Evolutionary conservation across 148 eudicot genomes (phyloP).

Genomic region (Dysphania ambrosioides): DNA sequence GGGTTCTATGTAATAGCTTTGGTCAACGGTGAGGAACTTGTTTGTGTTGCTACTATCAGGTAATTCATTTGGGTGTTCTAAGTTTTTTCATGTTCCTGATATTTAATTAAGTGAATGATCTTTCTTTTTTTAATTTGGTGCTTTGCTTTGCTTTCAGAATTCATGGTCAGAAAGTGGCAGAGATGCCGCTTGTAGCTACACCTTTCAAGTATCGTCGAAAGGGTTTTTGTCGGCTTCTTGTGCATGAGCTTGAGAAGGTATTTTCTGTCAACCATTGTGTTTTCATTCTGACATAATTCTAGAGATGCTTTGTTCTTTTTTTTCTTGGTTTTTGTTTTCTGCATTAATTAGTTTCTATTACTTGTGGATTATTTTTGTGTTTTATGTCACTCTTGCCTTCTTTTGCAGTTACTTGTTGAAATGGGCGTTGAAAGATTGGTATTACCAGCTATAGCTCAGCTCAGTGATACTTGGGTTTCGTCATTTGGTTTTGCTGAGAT

Average conservation of each 20-base stretch:
- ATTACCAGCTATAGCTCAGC: conserved; percentile 48
- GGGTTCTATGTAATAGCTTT: conserved; percentile 51
- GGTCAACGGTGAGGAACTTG: conserved; percentile 37
- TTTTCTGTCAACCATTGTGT: neutral
- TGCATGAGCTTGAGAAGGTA: conserved; percentile 56
- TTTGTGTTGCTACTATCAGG: conserved; percentile 56
- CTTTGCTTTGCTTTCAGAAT: conserved; percentile 34
- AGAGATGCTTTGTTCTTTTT: neutral
- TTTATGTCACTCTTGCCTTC: conserved; percentile 1
- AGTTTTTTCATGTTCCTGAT: neutral
- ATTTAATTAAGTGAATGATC: neutral
- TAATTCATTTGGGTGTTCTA: conserved; percentile 15
- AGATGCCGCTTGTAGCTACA: conserved; percentile 55
- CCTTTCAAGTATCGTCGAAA: conserved; percentile 48
- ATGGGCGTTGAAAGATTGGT: conserved; percentile 51
- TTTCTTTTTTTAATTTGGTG: no score
- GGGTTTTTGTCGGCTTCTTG: conserved; percentile 55
- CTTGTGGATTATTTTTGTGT: neutral
- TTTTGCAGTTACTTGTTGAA: conserved; percentile 44
- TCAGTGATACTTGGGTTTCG: conserved; percentile 43
- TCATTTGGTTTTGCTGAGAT: conserved; percentile 48
- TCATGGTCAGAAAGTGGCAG: conserved; percentile 54
- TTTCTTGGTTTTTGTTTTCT: no score
- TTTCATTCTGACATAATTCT: no score
- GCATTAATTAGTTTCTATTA: neutral